Conservation (phyloP, 495 filamentous ascomycete species). For the Sphaerosporella brunnea region DNA sequence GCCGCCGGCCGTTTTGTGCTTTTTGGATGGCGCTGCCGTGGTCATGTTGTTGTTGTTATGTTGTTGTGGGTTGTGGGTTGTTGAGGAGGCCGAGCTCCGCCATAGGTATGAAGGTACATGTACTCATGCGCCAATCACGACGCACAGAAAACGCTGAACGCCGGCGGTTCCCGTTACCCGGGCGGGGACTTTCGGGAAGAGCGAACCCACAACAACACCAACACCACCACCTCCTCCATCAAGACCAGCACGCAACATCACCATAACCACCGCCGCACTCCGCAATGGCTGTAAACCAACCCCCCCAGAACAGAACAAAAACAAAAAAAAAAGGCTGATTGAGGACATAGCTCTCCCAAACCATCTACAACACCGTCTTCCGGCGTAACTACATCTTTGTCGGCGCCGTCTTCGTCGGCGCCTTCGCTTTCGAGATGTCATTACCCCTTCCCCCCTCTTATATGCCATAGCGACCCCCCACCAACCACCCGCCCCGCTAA, state of each 20-base stretch:
- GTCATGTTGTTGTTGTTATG: background rate
- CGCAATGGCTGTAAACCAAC: background rate
- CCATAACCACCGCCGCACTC: background rate
- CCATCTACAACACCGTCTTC: conserved; percentile 52
- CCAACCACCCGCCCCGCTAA: background rate
- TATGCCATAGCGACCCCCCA: conserved; percentile 27
- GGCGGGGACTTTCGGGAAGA: no score
- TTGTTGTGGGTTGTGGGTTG: background rate
- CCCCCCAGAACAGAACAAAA: no score
- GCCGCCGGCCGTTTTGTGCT: no score
- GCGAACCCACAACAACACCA: no score
- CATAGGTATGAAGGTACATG: no score
- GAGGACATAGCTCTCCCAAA: conserved; percentile 14
- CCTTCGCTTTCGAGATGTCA: conserved; percentile 93
- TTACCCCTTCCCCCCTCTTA: no score
- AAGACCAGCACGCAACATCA: no score
- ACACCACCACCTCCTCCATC: no score
- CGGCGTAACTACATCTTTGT: conserved; percentile 73
- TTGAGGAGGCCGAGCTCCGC: no score
- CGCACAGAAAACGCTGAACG: background rate
- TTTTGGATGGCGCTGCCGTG: background rate
- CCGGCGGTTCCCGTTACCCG: conserved; percentile 1
- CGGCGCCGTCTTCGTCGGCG: conserved; percentile 62
- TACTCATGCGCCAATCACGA: conserved; percentile 1
- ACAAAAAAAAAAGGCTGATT: no score